These are phyloP conservation scores for Cetradonia linearis DNA, from an alignment of 495 filamentous ascomycete species.

Conservation along the genomic window DNA sequence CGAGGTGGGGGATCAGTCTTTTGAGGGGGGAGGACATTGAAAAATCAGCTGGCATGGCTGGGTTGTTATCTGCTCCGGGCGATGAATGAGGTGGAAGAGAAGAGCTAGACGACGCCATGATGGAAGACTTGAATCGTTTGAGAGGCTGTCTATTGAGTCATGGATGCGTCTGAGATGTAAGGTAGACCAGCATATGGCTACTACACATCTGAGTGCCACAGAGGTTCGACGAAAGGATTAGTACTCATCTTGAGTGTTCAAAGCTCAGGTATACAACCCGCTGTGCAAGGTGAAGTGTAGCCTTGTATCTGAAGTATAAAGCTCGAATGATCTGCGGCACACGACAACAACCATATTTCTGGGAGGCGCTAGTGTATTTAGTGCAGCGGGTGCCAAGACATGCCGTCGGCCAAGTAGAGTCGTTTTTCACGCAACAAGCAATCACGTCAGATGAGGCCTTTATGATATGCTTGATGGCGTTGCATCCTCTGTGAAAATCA, in stretches of 20 bases:
- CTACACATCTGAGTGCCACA: not conserved
- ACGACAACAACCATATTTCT: not conserved
- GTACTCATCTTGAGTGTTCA: not conserved
- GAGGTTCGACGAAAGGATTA: not conserved
- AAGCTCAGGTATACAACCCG: too few species aligned
- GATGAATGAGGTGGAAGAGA: not conserved
- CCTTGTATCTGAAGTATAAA: not conserved
- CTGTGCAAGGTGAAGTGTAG: not conserved
- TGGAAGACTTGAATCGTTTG: not conserved
- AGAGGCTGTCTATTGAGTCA: not conserved
- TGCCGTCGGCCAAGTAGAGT: not conserved
- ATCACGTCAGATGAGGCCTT: slow-evolving; percentile 1
- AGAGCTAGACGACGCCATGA: slow-evolving; percentile 7
- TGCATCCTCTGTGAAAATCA: too few species aligned
- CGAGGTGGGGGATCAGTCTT: slow-evolving; percentile 66
- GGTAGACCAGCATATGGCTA: not conserved
- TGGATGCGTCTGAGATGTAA: not conserved
- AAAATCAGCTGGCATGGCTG: not conserved
- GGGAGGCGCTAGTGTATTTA: not conserved
- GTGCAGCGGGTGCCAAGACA: slow-evolving; percentile 4
- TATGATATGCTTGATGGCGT: not conserved
- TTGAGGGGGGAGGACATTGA: slow-evolving; percentile 41
- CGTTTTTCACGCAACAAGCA: not conserved
- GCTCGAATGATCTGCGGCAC: slow-evolving; percentile 4
- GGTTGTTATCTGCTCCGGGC: not conserved